A percentile compares a stretch with the other conserved stretches of the same genome.
Evolutionary conservation across 352 stramenopile species (phyloP).

Genomic region (Globisporangium cystogenes): DNA sequence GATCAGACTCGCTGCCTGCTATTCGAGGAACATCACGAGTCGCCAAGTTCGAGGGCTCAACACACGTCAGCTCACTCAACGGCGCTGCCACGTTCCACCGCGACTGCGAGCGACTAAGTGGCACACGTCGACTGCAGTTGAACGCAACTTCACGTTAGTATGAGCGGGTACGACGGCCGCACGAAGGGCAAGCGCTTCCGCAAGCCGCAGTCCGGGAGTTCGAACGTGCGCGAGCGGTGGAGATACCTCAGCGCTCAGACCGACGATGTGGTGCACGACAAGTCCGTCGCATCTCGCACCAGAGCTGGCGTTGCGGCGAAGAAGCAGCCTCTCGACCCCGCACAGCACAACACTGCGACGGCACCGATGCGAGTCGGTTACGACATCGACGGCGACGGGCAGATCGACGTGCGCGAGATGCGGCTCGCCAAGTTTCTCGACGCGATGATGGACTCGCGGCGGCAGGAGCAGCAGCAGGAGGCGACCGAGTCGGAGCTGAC

Average conservation of each 20-base stretch:
- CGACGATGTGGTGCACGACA: constrained; percentile 32
- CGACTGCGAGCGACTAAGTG: too few relatives aligned
- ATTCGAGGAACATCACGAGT: too few relatives aligned
- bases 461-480: constrained; percentile 5
- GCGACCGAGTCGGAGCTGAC: constrained; percentile 30
- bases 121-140: too few relatives aligned
- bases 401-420: constrained; percentile 66
- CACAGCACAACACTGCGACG: neutral
- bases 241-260: constrained; percentile 43
- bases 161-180: constrained; percentile 11
- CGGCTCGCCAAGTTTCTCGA: constrained; percentile 59
- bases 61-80: too few relatives aligned
- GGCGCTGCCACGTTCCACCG: too few relatives aligned
- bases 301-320: neutral
- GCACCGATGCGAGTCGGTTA: constrained; percentile 22
- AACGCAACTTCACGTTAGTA: neutral
- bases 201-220: constrained; percentile 39
- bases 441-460: constrained; percentile 36
- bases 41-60: too few relatives aligned
- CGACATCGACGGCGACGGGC: constrained; percentile 61
- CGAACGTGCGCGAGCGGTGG: constrained; percentile 46
- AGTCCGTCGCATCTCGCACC: neutral
- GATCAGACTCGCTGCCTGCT: too few relatives aligned
- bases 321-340: neutral
- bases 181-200: constrained; percentile 53